phyloP scores from a whole-genome alignment of 2,329 filamentous ascomycete genomes.

The Colletotrichum eleusines region DNA sequence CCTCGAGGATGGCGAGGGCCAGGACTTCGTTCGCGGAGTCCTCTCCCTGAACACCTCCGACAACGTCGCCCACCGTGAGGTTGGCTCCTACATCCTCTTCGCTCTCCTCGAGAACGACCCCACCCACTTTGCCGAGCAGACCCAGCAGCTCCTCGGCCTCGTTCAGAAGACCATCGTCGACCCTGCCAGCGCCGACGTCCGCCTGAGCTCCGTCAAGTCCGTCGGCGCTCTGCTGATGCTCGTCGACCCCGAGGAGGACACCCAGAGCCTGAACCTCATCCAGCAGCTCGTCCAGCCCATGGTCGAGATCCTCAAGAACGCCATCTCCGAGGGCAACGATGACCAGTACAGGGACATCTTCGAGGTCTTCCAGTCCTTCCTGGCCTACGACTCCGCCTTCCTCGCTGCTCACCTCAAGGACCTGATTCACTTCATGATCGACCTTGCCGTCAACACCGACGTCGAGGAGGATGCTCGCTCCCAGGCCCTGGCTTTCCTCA shows the following conservation, averaged over 20 bases:
- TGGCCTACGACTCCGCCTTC: constrained; percentile 88
- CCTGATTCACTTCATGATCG: constrained; percentile 93
- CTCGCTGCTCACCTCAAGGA: constrained; percentile 89
- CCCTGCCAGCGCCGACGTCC: constrained; percentile 89
- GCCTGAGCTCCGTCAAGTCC: constrained; percentile 93
- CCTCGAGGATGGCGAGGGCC: constrained; percentile 77
- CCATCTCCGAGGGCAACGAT: constrained; percentile 84
- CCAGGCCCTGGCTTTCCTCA: constrained; percentile 93
- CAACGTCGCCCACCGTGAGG: constrained; percentile 84
- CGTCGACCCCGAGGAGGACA: constrained; percentile 88
- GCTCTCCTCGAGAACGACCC: constrained; percentile 91
- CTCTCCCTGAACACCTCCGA: constrained; percentile 82
- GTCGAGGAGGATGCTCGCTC: constrained; percentile 87
- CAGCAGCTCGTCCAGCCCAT: constrained; percentile 86
- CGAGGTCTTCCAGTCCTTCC: constrained; percentile 95
- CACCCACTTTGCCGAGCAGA: constrained; percentile 84
- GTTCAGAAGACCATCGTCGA: constrained; percentile 92
- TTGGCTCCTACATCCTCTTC: constrained; percentile 93
- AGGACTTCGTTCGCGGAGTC: constrained; percentile 85
- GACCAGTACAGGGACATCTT: constrained; percentile 92
- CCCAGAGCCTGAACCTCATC: constrained; percentile 77
- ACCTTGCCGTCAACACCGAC: constrained; percentile 80
- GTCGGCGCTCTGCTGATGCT: constrained; percentile 90
- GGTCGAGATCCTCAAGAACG: constrained; percentile 88
- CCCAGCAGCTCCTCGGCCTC: constrained; percentile 81